Evolutionary conservation across 2,329 filamentous ascomycete genomes (phyloP).

Genomic region (Pyricularia sp.): DNA sequence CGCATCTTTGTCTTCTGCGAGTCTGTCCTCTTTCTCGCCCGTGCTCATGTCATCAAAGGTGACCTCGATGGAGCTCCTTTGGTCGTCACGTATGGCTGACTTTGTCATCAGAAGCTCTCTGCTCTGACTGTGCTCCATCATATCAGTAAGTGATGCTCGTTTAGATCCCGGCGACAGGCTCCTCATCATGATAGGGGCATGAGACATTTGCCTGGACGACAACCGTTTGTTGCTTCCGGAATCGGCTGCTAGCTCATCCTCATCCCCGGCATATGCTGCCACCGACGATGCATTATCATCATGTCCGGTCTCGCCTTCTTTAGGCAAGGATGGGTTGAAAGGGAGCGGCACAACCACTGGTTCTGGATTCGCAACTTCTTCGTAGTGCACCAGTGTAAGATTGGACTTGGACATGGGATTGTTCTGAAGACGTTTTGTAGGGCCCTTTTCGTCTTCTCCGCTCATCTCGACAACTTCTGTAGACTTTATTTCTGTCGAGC

Average conservation of each 20-base stretch:
- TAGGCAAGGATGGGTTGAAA: constrained; percentile 45
- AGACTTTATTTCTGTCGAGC: background rate
- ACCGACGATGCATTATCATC: constrained; percentile 54
- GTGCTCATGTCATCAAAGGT: constrained; percentile 46
- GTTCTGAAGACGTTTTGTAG: background rate
- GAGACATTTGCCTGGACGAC: constrained; percentile 38
- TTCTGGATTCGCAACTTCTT: background rate
- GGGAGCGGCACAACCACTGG: constrained; percentile 55
- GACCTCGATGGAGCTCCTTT: constrained; percentile 42
- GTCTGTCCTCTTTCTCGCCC: constrained; percentile 24
- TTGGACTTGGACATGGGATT: background rate
- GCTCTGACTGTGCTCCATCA: constrained; percentile 22
- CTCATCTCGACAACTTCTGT: background rate
- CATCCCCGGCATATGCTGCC: constrained; percentile 54
- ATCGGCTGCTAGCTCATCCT: constrained; percentile 18
- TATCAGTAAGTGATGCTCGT: constrained; percentile 14
- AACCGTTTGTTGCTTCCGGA: constrained; percentile 23
- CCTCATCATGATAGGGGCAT: constrained; percentile 35
- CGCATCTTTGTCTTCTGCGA: constrained; percentile 10
- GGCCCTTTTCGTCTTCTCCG: background rate
- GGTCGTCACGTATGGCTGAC: constrained; percentile 27
- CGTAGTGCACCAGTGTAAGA: background rate
- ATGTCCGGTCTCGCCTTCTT: constrained; percentile 13
- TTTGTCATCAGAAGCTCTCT: constrained; percentile 33
- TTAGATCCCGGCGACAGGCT: constrained; percentile 30